Base-by-base conservation (phyloP, 331 rosid species). In the Telfairia occidentalis region DNA sequence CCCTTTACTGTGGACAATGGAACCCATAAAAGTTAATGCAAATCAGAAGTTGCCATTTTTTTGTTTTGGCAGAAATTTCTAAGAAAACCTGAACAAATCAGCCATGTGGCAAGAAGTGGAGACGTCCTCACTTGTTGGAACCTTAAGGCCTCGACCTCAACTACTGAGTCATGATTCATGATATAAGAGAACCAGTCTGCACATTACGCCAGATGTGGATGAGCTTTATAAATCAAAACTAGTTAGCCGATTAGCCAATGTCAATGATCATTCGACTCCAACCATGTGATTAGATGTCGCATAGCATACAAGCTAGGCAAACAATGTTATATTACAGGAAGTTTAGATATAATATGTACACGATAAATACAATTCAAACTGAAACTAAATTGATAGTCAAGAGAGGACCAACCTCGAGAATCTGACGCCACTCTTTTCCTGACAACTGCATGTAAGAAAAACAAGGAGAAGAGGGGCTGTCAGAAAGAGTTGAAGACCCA, bases 361-460 rank as follows among this genome's bases (percentile, higher is more conserved):
- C 26, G 11, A 64, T 12, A 21, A 49, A 34, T 13, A 29, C 50
- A 45, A 43, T 18, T 48, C 46, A 24, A 19, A 30, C 23, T 19
- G 34, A 61, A 38, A 61, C 57, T 11, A 76, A n/a, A 76, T 37
- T 40, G 23, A 40, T 43, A 59, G 37, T 37, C 55, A 60, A 75
- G 1, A 45, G 63, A 45, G 21, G 69, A 84, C 96, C 80, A 81
- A 92, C 97, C 97, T 90, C 96, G 60, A 92, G 93, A 82, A 87
- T 87, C 86, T 87, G 94, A 73, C 94, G 89, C 96, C 97, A 92
- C 75, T 89, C 97, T 80, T 84, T 92, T 76, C 97, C 92, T 3
- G 86, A 80, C 78, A 89, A 82, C 97, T 89, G 97, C 85, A 85
- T 70, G 37, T 28, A 59, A 35, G 28, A 4, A 19, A 78, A 82